phyloP scores from a whole-genome alignment of 768 basidiomycete species.

The Roridomyces roridus region DNA sequence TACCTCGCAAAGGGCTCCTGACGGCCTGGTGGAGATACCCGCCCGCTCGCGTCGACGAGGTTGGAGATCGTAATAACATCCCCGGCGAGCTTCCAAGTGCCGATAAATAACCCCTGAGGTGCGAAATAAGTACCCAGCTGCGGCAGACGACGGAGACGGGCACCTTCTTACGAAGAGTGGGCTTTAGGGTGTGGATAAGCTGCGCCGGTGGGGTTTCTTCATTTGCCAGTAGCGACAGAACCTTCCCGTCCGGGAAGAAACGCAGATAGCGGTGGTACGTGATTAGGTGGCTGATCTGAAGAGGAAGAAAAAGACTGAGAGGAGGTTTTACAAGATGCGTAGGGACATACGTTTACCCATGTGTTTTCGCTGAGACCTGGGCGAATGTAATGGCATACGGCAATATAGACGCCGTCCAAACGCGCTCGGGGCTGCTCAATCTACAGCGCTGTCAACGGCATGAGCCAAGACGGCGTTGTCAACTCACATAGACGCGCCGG shows the following conservation, averaged over 20 bases:
- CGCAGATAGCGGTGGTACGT: constrained; percentile 96
- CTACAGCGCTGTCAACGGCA: too few relatives aligned
- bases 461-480: too few relatives aligned
- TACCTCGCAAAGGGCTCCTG: constrained; percentile 50
- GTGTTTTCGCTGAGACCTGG: constrained; percentile 81
- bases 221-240: constrained; percentile 84
- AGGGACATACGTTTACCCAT: constrained; percentile 89
- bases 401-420: constrained; percentile 68
- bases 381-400: constrained; percentile 45
- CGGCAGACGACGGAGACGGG: background rate
- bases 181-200: constrained; percentile 78
- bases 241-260: constrained; percentile 86
- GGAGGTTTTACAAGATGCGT: constrained; percentile 30
- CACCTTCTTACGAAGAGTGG: constrained; percentile 81
- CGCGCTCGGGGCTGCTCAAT: constrained; percentile 86
- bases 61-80: constrained; percentile 65
- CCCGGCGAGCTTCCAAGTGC: constrained; percentile 74
- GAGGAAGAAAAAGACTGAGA: constrained; percentile 7
- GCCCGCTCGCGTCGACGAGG: constrained; percentile 64
- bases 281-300: constrained; percentile 80
- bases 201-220: constrained; percentile 75
- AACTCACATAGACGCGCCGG: constrained; percentile 65
- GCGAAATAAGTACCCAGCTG: background rate
- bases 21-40: constrained; percentile 18
- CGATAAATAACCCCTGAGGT: constrained; percentile 70